These are phyloP conservation scores for Psilocybe cubensis DNA, from an alignment of 768 basidiomycete genomes.

Conservation along the genomic window DNA sequence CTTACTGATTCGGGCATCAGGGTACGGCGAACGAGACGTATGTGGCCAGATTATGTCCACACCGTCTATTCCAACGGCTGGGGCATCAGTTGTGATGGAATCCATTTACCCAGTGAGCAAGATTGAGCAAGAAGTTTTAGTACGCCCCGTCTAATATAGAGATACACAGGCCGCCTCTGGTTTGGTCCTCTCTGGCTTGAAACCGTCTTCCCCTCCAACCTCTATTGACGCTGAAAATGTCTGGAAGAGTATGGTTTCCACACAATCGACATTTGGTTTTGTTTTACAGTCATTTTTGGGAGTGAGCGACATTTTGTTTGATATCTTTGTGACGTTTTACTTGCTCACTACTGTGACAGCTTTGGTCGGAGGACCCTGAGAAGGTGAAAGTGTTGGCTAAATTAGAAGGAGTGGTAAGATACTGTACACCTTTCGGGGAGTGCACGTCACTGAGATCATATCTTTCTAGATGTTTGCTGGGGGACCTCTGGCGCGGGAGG, in stretches of 20 bases:
- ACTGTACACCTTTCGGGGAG: neutral
- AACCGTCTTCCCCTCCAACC: slow-evolving; percentile 1
- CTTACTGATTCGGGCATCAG: neutral
- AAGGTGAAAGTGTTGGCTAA: neutral
- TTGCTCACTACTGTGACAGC: neutral
- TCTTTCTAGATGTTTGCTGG: slow-evolving; percentile 1
- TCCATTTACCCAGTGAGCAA: neutral
- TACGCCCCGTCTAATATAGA: neutral
- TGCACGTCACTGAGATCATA: neutral
- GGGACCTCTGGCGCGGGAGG: neutral
- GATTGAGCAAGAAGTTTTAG: neutral
- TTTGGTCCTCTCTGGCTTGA: neutral
- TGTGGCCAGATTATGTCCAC: slow-evolving; percentile 5
- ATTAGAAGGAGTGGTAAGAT: slow-evolving; percentile 3
- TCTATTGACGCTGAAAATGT: neutral
- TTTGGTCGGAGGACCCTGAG: slow-evolving; percentile 3
- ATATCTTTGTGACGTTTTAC: neutral
- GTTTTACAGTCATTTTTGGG: slow-evolving; percentile 1
- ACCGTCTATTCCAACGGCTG: slow-evolving; percentile 3
- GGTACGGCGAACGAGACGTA: slow-evolving; percentile 7
- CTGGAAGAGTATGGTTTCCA: slow-evolving; percentile 4
- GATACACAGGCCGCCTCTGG: neutral
- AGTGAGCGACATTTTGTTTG: neutral
- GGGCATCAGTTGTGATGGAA: slow-evolving; percentile 6
- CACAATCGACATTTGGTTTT: slow-evolving; percentile 1